These are phyloP conservation scores for Guillardia theta DNA, from an alignment of 78 protist species.

Conservation along the genomic window DNA sequence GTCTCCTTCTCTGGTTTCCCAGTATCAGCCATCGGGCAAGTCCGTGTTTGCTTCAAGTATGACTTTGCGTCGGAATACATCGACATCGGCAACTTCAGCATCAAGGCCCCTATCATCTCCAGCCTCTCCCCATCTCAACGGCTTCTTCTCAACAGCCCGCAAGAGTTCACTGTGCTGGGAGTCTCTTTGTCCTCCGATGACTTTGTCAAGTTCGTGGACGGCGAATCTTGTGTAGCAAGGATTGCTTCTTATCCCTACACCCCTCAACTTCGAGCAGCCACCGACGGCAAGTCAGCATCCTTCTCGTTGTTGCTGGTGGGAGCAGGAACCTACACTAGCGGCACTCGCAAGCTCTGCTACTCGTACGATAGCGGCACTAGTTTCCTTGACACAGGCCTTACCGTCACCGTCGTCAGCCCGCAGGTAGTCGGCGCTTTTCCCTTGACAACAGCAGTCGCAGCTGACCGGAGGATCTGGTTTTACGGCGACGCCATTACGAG, in stretches of 20 bases:
- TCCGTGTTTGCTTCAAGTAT: neutral
- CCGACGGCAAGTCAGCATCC: neutral
- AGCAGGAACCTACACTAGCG: neutral
- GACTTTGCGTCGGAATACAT: neutral
- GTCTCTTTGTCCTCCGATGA: neutral
- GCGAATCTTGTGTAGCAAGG: neutral
- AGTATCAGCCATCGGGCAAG: neutral
- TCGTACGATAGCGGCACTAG: neutral
- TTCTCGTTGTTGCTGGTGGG: neutral
- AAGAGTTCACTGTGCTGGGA: neutral
- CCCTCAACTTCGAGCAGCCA: neutral
- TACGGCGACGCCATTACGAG: neutral
- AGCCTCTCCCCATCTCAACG: neutral
- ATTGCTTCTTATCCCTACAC: neutral
- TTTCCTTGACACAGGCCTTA: neutral
- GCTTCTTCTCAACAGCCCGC: neutral
- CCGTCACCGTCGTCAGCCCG: neutral
- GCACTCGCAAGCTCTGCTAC: neutral
- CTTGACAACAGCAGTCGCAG: neutral
- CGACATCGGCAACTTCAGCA: neutral
- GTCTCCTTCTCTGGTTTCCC: neutral
- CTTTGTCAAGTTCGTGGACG: neutral
- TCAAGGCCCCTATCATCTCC: neutral
- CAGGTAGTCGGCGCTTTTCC: neutral
- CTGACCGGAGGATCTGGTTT: neutral